Evolutionary conservation across 73 alveolate genomes (phyloP), one percentile per base, ranked within the genome.

Genomic region (Urostyla sp.): DNA sequence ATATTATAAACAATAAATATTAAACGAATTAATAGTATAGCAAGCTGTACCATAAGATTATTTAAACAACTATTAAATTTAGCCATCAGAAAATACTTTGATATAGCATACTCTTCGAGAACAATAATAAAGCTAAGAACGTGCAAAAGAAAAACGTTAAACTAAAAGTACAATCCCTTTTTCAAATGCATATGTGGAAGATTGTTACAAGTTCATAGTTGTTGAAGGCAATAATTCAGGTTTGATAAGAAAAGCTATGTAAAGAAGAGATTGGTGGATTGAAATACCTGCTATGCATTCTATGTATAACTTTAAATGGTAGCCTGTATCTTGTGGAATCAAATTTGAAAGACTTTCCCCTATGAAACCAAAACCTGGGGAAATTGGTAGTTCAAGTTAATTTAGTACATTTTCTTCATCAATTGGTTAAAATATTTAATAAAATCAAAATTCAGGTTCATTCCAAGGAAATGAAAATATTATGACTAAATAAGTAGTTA

Each of bases 211-310:
- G 63, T 85, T 57, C 55, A 59, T 73, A 23, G 86, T 85, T 18
- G 53, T 72, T 6, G 72, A 85, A 1, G 93, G 93, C 13, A 85
- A 85, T 38, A 85, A 85, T 61, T 53, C 84, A 6, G 67, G 80
- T 27, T 52, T 85, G 21, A 66, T 85, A 7, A 75, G 74, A 34
- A 67, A 76, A 51, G 87, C 87, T 10, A 44, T 85, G 80, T 63
- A 52, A 35, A 43, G 72, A 37, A 16, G 93, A 26, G 79, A 67
- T 0, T 85, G 80, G 80, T 80, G 90, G 90, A 35, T 43, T 18
- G 90, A 80, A 27, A 55, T 48, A 1, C 75, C 61, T 1, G 72
- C 84, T 6, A 55, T 69, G 10, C 84, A 69, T 27, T 46, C 72
- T 15, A 30, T 69, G 49, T 69, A 45, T 50, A 75, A 75, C 67